Percentiles rank a stretch among this genome's conserved stretches.
phyloP scores from a whole-genome alignment of 176 grass and related monocot species.

The Carex myosuroides region DNA sequence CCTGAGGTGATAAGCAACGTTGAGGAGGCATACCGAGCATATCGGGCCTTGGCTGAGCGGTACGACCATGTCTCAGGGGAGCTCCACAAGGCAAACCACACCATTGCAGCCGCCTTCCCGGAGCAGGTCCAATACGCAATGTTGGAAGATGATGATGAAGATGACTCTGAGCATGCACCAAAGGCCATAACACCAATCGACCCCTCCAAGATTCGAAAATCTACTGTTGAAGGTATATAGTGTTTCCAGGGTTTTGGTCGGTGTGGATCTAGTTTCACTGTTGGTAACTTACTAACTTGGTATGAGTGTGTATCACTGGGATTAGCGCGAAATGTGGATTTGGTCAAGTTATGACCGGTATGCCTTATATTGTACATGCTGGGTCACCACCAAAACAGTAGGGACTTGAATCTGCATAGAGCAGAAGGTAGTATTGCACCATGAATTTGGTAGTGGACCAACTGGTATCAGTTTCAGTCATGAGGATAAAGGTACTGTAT shows the following conservation, averaged over 20 bases:
- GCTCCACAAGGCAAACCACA: slow-evolving; percentile 80
- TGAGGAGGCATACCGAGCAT: slow-evolving; percentile 66
- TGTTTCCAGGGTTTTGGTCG: neutral
- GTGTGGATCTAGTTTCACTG: neutral
- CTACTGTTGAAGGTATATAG: slow-evolving; percentile 36
- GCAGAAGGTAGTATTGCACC: neutral
- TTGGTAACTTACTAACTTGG: neutral
- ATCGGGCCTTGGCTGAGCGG: slow-evolving; percentile 71
- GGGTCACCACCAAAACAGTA: neutral
- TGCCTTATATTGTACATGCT: neutral
- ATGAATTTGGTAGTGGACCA: neutral
- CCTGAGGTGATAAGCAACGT: slow-evolving; percentile 70
- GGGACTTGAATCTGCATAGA: neutral
- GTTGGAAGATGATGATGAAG: slow-evolving; percentile 45
- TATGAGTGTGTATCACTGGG: neutral
- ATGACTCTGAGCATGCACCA: slow-evolving; percentile 30
- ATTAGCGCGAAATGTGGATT: neutral
- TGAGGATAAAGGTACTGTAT: neutral
- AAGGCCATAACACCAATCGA: slow-evolving; percentile 58
- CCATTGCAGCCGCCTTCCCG: slow-evolving; percentile 57
- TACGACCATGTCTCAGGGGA: slow-evolving; percentile 76
- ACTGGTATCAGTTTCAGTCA: neutral
- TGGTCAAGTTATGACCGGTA: neutral
- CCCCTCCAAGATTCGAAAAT: slow-evolving; percentile 35
- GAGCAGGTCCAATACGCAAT: slow-evolving; percentile 56